Percentiles rank a stretch among this genome's conserved stretches.
Conservation (phyloP, 106 monocot species). For the Dendrobium catenatum region DNA sequence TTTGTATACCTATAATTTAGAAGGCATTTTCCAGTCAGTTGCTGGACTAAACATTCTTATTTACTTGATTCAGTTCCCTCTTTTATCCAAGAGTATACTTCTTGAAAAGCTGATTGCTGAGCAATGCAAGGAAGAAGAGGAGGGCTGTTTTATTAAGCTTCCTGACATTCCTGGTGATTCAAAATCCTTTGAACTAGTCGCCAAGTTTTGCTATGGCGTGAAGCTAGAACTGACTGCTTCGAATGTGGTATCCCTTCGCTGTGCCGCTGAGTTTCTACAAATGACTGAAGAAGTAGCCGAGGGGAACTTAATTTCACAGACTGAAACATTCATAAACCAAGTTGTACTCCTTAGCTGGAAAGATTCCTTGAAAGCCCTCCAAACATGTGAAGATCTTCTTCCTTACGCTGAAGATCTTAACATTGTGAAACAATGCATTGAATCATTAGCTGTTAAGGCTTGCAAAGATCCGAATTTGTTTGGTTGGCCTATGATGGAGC, state of each 20-base stretch:
- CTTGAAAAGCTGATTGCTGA: conserved; percentile 25
- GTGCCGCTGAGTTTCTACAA: conserved; percentile 25
- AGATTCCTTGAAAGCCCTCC: conserved; percentile 27
- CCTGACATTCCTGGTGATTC: conserved; percentile 25
- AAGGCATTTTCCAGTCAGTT: background rate
- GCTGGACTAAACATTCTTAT: background rate
- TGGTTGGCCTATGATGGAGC: conserved; percentile 27
- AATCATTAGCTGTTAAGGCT: conserved; percentile 26
- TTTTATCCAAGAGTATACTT: conserved; percentile 24
- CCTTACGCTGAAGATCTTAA: conserved; percentile 28
- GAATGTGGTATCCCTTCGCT: conserved; percentile 20
- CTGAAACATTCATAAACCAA: conserved; percentile 22
- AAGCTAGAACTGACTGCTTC: conserved; percentile 26
- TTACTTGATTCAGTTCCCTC: conserved; percentile 24
- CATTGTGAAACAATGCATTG: conserved; percentile 24
- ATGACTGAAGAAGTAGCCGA: conserved; percentile 29
- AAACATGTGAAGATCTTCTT: conserved; percentile 24
- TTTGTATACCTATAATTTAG: too few species aligned
- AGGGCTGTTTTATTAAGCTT: conserved; percentile 16
- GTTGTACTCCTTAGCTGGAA: conserved; percentile 26
- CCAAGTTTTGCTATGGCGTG: conserved; percentile 33
- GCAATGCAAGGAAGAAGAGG: conserved; percentile 14
- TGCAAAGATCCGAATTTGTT: conserved; percentile 23
- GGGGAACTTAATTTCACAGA: conserved; percentile 24
- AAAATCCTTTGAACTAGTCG: conserved; percentile 25